These are phyloP conservation scores for Trichosanthes cucumerina DNA, from an alignment of 306 rosid species.

Conservation along the genomic window DNA sequence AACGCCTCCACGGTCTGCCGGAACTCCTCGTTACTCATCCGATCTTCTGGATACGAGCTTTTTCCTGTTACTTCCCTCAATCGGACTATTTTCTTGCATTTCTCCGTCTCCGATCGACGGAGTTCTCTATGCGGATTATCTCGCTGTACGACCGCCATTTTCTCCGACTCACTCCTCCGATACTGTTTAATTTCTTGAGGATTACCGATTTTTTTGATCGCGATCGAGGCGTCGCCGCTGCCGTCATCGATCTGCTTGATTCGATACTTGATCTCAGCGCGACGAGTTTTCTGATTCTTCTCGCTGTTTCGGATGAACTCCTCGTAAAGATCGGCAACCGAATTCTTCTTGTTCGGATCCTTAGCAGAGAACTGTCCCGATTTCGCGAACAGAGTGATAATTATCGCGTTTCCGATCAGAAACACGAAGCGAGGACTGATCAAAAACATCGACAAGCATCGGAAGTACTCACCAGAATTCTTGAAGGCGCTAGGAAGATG, in stretches of 20 bases:
- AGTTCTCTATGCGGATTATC: constrained; percentile 25
- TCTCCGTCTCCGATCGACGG: constrained; percentile 47
- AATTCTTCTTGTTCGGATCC: constrained; percentile 12
- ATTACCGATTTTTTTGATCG: background rate
- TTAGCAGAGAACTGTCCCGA: constrained; percentile 42
- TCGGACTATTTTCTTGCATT: constrained; percentile 7
- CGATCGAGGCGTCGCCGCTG: background rate
- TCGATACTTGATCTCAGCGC: background rate
- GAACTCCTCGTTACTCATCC: constrained; percentile 72
- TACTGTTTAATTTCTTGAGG: constrained; percentile 19
- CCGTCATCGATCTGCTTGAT: background rate
- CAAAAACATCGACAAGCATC: constrained; percentile 29
- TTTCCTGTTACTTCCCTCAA: background rate
- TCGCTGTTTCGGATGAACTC: constrained; percentile 31
- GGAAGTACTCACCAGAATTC: constrained; percentile 47
- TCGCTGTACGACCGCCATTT: background rate
- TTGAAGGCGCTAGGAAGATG: constrained; percentile 43
- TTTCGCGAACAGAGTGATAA: constrained; percentile 56
- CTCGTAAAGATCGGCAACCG: constrained; percentile 34
- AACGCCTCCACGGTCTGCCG: constrained; percentile 66
- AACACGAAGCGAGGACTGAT: constrained; percentile 59
- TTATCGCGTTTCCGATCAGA: constrained; percentile 54
- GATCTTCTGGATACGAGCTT: constrained; percentile 36
- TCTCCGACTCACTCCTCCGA: constrained; percentile 40
- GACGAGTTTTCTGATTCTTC: constrained; percentile 16